Evolutionary conservation across 177 flowering plant genomes (phyloP).

Genomic region (Vitis hybrid): DNA sequence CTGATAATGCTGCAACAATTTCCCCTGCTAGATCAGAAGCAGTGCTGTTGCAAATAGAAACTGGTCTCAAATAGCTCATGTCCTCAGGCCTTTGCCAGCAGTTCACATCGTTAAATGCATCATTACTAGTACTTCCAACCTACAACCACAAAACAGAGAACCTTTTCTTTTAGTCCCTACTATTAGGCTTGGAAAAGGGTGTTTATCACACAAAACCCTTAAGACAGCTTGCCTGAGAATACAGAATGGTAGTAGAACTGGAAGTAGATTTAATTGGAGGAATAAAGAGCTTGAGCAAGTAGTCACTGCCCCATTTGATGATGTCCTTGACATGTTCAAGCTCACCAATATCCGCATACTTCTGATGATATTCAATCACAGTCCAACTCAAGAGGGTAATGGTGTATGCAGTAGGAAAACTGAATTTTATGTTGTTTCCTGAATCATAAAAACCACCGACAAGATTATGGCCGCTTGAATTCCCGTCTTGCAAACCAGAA

Average conservation of each 20-base stretch:
- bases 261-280: conserved; percentile 30
- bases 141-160: conserved; percentile 11
- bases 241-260: conserved; percentile 25
- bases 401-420: conserved; percentile 59
- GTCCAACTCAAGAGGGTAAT: conserved; percentile 74
- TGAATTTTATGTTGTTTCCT: conserved; percentile 66
- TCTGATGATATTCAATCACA: conserved; percentile 62
- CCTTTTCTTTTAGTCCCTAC: background rate
- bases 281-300: conserved; percentile 55
- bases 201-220: background rate
- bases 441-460: conserved; percentile 78
- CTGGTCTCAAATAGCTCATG: conserved; percentile 48
- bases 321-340: conserved; percentile 61
- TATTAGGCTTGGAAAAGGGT: background rate
- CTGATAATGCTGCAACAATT: conserved; percentile 67
- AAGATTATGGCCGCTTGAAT: conserved; percentile 34
- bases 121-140: conserved; percentile 48
- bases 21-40: conserved; percentile 73
- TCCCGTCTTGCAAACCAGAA: conserved; percentile 73
- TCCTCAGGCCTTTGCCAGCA: conserved; percentile 85
- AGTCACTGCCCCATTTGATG: conserved; percentile 78
- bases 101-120: conserved; percentile 28
- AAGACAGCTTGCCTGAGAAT: conserved; percentile 48
- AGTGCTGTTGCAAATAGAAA: conserved; percentile 30
- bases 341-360: conserved; percentile 50